Evolutionary conservation across 306 rosid species (phyloP).

Genomic region (Acmispon strigosus): DNA sequence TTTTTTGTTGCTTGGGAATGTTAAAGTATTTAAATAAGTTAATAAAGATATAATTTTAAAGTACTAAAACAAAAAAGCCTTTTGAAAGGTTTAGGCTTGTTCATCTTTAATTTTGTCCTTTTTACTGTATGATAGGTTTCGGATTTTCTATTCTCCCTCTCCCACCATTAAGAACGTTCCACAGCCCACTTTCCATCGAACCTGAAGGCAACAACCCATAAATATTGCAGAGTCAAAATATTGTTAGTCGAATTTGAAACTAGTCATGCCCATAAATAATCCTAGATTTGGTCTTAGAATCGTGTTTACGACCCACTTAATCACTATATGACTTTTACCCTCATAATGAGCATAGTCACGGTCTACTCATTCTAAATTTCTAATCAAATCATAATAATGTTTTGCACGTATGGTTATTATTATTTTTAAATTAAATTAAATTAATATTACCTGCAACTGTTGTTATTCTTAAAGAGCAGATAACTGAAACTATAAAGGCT

Average conservation of each 20-base stretch:
- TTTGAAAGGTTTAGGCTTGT: too few relatives aligned
- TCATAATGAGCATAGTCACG: too few relatives aligned
- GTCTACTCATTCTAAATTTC: too few relatives aligned
- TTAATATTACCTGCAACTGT: too few relatives aligned
- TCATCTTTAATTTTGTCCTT: not conserved
- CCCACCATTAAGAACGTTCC: not conserved
- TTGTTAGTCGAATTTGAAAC: slow-evolving; percentile 21
- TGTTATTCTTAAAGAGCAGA: not conserved
- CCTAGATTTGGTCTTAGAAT: not conserved
- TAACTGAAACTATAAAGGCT: slow-evolving; percentile 16
- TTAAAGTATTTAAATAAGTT: too few relatives aligned
- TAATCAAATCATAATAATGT: too few relatives aligned
- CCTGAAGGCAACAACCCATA: too few relatives aligned
- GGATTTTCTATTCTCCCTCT: not conserved
- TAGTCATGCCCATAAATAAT: not conserved
- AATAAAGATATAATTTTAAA: too few relatives aligned
- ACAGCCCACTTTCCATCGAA: not conserved
- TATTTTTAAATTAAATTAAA: too few relatives aligned
- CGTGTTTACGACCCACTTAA: not conserved
- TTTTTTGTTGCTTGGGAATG: too few relatives aligned
- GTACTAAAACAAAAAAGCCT: too few relatives aligned
- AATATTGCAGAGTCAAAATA: slow-evolving; percentile 33
- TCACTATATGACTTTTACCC: not conserved
- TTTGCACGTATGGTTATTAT: too few relatives aligned
- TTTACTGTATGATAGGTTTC: not conserved